A percentile compares a stretch with the other conserved stretches of the same genome.
Conservation (phyloP, 345 rosid species). For the Bruguiera gymnorhiza region DNA sequence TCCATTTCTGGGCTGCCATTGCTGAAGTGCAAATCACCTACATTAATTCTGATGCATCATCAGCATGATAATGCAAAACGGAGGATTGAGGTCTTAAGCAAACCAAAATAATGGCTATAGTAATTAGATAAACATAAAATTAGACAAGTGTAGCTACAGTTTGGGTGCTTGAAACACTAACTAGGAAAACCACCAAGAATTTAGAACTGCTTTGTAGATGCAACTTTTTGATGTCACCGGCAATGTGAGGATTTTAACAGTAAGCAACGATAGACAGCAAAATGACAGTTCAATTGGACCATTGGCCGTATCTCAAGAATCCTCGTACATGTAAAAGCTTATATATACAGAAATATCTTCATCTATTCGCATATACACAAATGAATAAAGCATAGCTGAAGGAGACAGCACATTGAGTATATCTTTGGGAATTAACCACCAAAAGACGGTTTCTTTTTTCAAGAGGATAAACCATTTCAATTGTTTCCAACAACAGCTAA, state of each 20-base stretch:
- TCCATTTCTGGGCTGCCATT: slow-evolving; percentile 36
- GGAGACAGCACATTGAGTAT: background rate
- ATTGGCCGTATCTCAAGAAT: background rate
- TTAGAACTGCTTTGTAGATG: background rate
- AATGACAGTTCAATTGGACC: slow-evolving; percentile 8
- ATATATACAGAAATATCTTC: background rate
- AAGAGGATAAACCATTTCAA: background rate
- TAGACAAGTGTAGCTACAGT: background rate
- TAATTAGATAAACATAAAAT: background rate
- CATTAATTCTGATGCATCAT: slow-evolving; percentile 23
- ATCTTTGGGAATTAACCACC: background rate
- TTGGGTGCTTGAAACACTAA: background rate
- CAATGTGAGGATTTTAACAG: too few relatives aligned
- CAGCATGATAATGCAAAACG: background rate
- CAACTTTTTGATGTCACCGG: background rate
- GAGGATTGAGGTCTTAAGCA: slow-evolving; percentile 6
- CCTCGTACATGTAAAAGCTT: background rate
- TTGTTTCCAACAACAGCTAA: background rate
- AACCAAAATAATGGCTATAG: background rate
- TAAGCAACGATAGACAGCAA: slow-evolving; percentile 9
- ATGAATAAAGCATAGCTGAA: background rate
- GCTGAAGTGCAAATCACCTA: slow-evolving; percentile 53
- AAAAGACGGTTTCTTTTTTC: background rate
- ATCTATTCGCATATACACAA: background rate
- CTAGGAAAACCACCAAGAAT: slow-evolving; percentile 7